Percentiles rank a stretch among this genome's conserved stretches.
These are phyloP conservation scores for Rhizoclosmatium globosum DNA, from an alignment of 192 early-diverging fungal species.

Conservation along the genomic window DNA sequence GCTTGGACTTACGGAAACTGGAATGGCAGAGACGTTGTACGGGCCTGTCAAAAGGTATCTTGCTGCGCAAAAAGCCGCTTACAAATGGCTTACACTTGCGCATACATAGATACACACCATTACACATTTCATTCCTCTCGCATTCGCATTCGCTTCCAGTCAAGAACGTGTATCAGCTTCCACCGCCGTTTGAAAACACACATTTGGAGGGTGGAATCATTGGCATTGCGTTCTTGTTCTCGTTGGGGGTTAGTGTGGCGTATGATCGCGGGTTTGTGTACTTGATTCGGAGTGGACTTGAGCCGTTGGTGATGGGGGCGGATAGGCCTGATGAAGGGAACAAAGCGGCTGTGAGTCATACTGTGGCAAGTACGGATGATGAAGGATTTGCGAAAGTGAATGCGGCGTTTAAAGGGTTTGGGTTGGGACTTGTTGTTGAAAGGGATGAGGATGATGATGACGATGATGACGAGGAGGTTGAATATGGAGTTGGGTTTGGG, in stretches of 20 bases:
- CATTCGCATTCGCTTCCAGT: conserved; percentile 17
- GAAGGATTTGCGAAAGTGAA: background rate
- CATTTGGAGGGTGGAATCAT: conserved; percentile 9
- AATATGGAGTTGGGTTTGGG: background rate
- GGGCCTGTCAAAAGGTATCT: conserved; percentile 14
- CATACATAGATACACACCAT: conserved; percentile 12
- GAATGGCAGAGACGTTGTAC: conserved; percentile 19
- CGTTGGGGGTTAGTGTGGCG: conserved; percentile 22
- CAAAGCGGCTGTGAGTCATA: too few relatives aligned
- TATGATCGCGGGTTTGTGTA: conserved; percentile 29
- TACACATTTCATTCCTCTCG: conserved; percentile 36
- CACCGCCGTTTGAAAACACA: conserved; percentile 9
- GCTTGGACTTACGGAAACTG: conserved; percentile 10
- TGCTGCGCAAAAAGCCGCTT: background rate
- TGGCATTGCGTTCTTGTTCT: conserved; percentile 18
- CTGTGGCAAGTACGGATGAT: background rate
- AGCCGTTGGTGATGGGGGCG: background rate
- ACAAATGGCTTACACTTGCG: background rate
- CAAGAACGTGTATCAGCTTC: conserved; percentile 18
- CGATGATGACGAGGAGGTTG: background rate
- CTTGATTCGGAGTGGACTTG: conserved; percentile 18
- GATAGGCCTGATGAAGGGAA: background rate
- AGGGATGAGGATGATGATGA: background rate
- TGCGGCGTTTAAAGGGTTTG: background rate
- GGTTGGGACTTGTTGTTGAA: background rate